Evolutionary conservation across 2,329 filamentous ascomycete species (phyloP).

Genomic region (Aspergillus tamarii): DNA sequence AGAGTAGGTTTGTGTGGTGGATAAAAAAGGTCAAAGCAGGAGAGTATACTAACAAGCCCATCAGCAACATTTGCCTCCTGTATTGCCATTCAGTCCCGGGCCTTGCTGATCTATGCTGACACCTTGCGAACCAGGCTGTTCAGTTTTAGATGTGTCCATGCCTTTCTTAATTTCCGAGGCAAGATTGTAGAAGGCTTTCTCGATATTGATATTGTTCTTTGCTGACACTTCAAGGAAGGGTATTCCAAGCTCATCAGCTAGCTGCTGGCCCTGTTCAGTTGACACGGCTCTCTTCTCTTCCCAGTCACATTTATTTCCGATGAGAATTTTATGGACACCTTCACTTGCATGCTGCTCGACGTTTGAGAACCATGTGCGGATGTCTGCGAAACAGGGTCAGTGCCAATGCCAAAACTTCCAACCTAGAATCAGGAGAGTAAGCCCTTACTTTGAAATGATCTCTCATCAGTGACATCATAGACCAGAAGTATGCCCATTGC

Average conservation of each 20-base stretch:
- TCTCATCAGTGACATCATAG: conserved; percentile 97
- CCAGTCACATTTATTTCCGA: conserved; percentile 99
- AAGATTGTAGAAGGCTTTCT: conserved; percentile 96
- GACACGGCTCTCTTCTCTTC: conserved; percentile 97
- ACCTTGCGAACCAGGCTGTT: conserved; percentile 61
- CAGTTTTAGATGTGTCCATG: conserved; percentile 85
- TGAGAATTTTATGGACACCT: conserved; percentile 99
- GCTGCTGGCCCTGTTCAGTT: conserved; percentile 87
- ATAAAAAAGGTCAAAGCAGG: conserved; percentile 15
- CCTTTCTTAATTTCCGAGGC: conserved; percentile 98
- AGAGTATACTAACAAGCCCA: conserved; percentile 21
- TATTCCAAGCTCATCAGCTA: conserved; percentile 94
- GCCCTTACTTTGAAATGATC: conserved; percentile 86
- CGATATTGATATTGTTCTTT: conserved; percentile 99
- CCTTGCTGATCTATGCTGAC: conserved; percentile 71
- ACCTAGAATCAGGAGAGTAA: not conserved
- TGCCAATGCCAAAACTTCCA: conserved; percentile 14
- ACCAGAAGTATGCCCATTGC: conserved; percentile 98
- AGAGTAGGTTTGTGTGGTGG: conserved; percentile 3
- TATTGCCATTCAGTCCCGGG: conserved; percentile 52
- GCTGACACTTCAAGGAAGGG: conserved; percentile 98
- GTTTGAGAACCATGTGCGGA: conserved; percentile 99
- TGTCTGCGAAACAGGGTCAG: conserved; percentile 64
- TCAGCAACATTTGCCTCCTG: conserved; percentile 78
- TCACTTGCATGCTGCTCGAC: conserved; percentile 97